A percentile compares a stretch with the other conserved stretches of the same genome.
Evolutionary conservation across 2,329 filamentous ascomycete genomes (phyloP).

Genomic region (Colletotrichum cuscutae): DNA sequence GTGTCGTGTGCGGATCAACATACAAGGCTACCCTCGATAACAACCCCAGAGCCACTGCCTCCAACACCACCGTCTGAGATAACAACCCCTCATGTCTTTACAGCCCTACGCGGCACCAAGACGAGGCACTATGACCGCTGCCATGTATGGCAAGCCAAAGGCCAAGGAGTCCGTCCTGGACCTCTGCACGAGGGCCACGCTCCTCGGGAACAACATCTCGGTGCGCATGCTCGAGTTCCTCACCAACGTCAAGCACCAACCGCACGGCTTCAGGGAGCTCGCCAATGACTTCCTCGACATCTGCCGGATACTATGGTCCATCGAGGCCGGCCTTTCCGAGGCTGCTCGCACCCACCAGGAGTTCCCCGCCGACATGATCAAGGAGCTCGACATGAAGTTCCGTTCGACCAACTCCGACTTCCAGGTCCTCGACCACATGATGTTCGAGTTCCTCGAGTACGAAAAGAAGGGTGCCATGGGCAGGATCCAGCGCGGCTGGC

Average conservation of each 20-base stretch:
- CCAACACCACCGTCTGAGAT: neutral
- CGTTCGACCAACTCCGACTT: constrained; percentile 70
- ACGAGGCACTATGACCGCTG: constrained; percentile 16
- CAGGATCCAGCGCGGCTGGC: constrained; percentile 69
- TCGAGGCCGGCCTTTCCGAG: constrained; percentile 72
- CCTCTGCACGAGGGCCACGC: constrained; percentile 68
- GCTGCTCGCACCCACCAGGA: constrained; percentile 59
- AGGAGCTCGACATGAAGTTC: constrained; percentile 74
- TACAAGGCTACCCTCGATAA: neutral
- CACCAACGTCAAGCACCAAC: constrained; percentile 63
- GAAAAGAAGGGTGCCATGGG: constrained; percentile 71
- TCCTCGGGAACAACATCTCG: constrained; percentile 71
- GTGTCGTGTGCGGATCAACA: neutral
- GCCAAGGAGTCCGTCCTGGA: constrained; percentile 49
- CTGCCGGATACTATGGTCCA: constrained; percentile 73
- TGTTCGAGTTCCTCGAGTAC: constrained; percentile 69
- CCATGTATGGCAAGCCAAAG: constrained; percentile 33
- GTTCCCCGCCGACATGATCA: constrained; percentile 68
- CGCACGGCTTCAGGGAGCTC: constrained; percentile 66
- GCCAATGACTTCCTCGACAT: constrained; percentile 75
- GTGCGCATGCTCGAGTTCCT: constrained; percentile 74
- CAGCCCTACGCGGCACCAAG: neutral
- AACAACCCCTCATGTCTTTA: constrained; percentile 5
- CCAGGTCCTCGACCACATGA: constrained; percentile 70
- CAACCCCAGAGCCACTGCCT: neutral